Conservation (phyloP, 306 rosid genomes). For the Sicyos baderoa region DNA sequence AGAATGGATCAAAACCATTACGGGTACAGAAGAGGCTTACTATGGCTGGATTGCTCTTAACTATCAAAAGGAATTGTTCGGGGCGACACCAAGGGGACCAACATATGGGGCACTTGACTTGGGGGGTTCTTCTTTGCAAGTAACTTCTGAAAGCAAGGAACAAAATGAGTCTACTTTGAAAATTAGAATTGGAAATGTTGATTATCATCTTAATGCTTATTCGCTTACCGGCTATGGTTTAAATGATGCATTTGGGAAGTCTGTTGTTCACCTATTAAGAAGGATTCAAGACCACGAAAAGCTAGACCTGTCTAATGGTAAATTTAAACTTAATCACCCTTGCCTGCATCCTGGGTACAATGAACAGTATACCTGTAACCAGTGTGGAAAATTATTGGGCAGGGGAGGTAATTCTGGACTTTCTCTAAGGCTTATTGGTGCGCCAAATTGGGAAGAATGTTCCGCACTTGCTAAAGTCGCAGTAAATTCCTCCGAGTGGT, state of each 20-base stretch:
- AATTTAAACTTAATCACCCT: constrained; percentile 65
- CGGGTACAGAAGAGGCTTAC: constrained; percentile 89
- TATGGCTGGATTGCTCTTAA: constrained; percentile 95
- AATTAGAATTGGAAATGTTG: constrained; percentile 72
- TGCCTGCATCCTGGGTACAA: constrained; percentile 77
- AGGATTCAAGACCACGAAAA: constrained; percentile 30
- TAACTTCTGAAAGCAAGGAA: constrained; percentile 81
- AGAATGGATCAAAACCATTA: constrained; percentile 66
- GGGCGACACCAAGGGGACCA: constrained; percentile 55
- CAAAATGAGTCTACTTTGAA: constrained; percentile 51
- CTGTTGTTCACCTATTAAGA: constrained; percentile 57
- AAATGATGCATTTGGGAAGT: constrained; percentile 82
- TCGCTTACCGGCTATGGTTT: constrained; percentile 80
- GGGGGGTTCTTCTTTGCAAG: constrained; percentile 95
- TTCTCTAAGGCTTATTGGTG: constrained; percentile 51
- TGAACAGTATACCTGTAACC: constrained; percentile 53
- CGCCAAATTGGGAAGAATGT: constrained; percentile 85
- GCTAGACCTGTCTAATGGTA: constrained; percentile 32
- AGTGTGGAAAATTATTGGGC: constrained; percentile 37
- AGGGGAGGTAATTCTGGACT: constrained; percentile 37
- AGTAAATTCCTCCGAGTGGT: constrained; percentile 84
- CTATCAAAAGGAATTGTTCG: constrained; percentile 50
- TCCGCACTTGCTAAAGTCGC: constrained; percentile 56
- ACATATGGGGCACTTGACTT: constrained; percentile 88
- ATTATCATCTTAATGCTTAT: constrained; percentile 81